Percentiles rank a stretch among this genome's conserved stretches.
Conservation (phyloP, 2,329 filamentous ascomycete genomes). For the Exophiala sp. region DNA sequence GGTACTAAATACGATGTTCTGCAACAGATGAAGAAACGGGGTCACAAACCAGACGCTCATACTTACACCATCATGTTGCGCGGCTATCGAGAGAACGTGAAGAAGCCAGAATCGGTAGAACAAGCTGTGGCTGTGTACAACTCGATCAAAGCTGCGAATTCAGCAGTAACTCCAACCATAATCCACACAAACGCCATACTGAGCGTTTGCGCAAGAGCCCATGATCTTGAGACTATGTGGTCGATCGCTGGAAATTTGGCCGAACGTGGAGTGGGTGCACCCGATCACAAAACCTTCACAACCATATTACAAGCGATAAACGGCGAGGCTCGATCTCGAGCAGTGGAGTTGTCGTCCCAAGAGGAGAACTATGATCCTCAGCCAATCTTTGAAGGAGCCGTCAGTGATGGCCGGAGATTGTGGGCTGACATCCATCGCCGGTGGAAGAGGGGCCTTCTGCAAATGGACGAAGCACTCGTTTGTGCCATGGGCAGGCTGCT, state of each 20-base stretch:
- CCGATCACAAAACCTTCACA: conserved; percentile 73
- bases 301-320: conserved; percentile 77
- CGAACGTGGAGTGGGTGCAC: conserved; percentile 57
- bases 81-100: conserved; percentile 63
- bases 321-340: conserved; percentile 38
- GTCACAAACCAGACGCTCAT: conserved; percentile 71
- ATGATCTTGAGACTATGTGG: conserved; percentile 78
- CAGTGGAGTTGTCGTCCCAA: conserved; percentile 23
- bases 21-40: conserved; percentile 86
- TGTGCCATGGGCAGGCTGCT: conserved; percentile 77
- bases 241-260: conserved; percentile 70
- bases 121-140: conserved; percentile 75
- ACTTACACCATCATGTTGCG: conserved; percentile 82
- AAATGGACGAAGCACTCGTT: conserved; percentile 74
- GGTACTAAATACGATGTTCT: conserved; percentile 7
- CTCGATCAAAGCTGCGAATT: conserved; percentile 63
- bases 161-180: conserved; percentile 65
- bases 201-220: conserved; percentile 69
- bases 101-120: conserved; percentile 57
- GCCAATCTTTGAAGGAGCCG: conserved; percentile 36
- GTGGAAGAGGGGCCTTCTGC: conserved; percentile 68
- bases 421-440: conserved; percentile 77
- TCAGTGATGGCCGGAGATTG: conserved; percentile 67
- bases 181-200: conserved; percentile 89
- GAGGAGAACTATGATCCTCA: conserved; percentile 28